Percentiles rank a stretch among this genome's conserved stretches.
These are phyloP conservation scores for Tilletia caries DNA, from an alignment of 1,284 basidiomycete genomes.

Conservation along the genomic window DNA sequence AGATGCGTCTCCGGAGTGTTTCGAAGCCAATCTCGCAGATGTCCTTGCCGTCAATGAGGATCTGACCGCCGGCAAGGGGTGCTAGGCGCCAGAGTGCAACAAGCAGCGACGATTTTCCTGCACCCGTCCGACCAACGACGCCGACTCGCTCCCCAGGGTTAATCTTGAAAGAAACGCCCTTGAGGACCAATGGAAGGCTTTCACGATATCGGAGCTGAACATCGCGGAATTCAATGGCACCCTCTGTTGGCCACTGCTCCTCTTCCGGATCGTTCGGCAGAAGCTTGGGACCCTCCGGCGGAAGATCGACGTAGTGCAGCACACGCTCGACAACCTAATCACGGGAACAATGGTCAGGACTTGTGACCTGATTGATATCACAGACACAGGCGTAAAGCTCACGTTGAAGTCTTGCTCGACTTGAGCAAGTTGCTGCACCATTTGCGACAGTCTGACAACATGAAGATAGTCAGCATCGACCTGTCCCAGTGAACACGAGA, in stretches of 20 bases:
- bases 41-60: constrained; percentile 33
- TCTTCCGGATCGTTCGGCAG: neutral
- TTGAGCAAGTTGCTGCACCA: constrained; percentile 14
- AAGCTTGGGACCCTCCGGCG: constrained; percentile 74
- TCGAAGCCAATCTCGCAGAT: constrained; percentile 63
- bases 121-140: constrained; percentile 42
- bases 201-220: constrained; percentile 65
- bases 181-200: constrained; percentile 59
- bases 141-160: constrained; percentile 37
- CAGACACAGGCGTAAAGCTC: neutral
- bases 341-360: constrained; percentile 65
- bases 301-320: constrained; percentile 71
- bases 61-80: constrained; percentile 57
- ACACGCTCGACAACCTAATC: constrained; percentile 68
- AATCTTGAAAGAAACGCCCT: constrained; percentile 61
- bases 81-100: constrained; percentile 27
- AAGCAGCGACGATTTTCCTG: constrained; percentile 28
- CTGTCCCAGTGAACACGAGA: neutral
- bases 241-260: constrained; percentile 17
- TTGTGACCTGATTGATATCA: neutral
- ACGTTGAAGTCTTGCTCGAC: constrained; percentile 18
- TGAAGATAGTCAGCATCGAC: neutral
- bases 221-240: constrained; percentile 32
- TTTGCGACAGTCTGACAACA: constrained; percentile 15
- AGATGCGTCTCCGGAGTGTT: constrained; percentile 59